These are phyloP conservation scores for Venturia aucupariae DNA, from an alignment of 2,329 filamentous ascomycete species.

Conservation along the genomic window DNA sequence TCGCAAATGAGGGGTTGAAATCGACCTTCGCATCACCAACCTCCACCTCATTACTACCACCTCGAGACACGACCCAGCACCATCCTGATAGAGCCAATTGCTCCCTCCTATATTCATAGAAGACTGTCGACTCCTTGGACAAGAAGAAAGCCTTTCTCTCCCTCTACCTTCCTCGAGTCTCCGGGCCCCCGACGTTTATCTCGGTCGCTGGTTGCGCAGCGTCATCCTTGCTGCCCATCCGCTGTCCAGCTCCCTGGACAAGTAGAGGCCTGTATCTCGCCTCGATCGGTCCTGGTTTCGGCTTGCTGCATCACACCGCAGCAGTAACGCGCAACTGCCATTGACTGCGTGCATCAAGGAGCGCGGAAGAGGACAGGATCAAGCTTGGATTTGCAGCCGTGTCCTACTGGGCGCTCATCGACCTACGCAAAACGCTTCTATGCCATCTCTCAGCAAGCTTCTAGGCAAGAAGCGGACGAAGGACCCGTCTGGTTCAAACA, in stretches of 20 bases:
- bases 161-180: not conserved
- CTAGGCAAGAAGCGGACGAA: constrained; percentile 98
- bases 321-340: not conserved
- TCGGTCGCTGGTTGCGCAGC: not conserved
- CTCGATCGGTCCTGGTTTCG: constrained; percentile 2
- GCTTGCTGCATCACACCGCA: not conserved
- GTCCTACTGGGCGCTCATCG: not conserved
- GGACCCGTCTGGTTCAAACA: constrained; percentile 58
- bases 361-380: not conserved
- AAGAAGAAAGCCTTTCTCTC: not conserved
- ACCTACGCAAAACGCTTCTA: constrained; percentile 32
- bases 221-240: constrained; percentile 4
- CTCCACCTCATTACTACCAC: not conserved
- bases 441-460: constrained; percentile 84
- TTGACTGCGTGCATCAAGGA: constrained; percentile 2
- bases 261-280: not conserved
- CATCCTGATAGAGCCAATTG: constrained; percentile 1
- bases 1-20: not conserved
- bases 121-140: not conserved
- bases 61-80: not conserved
- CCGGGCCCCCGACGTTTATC: not conserved
- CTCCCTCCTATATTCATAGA: not conserved
- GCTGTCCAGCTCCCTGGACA: not conserved
- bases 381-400: constrained; percentile 1
- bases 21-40: not conserved